A percentile compares a stretch with the other conserved stretches of the same genome.
Conservation (phyloP, 441 rosid genomes). For the Gossypium laxum region DNA sequence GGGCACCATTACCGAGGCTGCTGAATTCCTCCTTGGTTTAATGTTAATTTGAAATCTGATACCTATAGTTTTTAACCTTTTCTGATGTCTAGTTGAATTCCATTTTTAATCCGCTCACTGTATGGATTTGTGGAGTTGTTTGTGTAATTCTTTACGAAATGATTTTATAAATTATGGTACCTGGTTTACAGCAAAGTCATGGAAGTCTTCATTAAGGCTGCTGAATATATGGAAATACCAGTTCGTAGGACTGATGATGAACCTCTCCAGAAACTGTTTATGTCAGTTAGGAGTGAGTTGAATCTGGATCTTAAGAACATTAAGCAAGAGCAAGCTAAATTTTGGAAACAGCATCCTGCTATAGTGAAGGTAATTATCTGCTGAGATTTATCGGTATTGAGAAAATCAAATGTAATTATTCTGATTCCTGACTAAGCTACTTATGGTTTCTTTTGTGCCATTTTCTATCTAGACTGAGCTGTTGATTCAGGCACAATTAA, state of each 20-base stretch:
- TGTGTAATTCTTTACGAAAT: neutral
- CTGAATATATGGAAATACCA: conserved; percentile 92
- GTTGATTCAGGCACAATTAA: conserved; percentile 93
- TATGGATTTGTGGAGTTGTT: neutral
- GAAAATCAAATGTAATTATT: neutral
- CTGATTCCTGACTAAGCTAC: neutral
- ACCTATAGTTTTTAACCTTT: neutral
- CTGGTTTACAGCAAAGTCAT: conserved; percentile 73
- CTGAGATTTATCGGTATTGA: conserved; percentile 7
- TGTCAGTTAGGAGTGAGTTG: conserved; percentile 92
- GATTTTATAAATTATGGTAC: conserved; percentile 3
- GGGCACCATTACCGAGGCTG: neutral
- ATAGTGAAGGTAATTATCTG: conserved; percentile 60
- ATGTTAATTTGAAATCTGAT: neutral
- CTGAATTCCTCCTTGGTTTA: neutral
- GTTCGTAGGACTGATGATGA: conserved; percentile 90
- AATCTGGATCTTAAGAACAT: conserved; percentile 87
- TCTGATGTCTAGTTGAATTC: neutral
- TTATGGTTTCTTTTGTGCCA: conserved; percentile 14
- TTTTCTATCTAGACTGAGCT: conserved; percentile 62
- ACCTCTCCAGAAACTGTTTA: conserved; percentile 90
- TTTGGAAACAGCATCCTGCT: conserved; percentile 98
- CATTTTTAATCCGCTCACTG: neutral
- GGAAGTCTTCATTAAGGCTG: conserved; percentile 94
- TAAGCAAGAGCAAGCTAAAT: conserved; percentile 98